Conservation (phyloP, 768 basidiomycete genomes). For the Boletus rubroflammeus region DNA sequence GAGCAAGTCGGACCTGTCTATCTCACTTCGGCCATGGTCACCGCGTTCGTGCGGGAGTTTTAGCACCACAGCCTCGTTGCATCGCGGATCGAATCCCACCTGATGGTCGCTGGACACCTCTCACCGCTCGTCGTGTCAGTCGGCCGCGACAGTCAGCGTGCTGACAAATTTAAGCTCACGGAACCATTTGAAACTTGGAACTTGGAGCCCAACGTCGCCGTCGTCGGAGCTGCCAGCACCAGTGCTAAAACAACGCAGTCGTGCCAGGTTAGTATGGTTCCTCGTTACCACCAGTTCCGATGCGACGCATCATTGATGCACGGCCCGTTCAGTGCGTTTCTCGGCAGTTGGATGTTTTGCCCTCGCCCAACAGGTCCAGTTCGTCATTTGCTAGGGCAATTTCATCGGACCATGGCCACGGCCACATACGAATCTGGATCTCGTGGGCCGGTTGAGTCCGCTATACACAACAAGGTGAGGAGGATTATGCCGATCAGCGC, state of each 20-base stretch:
- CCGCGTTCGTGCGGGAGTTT: conserved; percentile 1
- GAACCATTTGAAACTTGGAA: background rate
- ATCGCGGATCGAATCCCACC: background rate
- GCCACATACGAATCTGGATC: conserved; percentile 22
- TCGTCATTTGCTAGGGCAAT: conserved; percentile 19
- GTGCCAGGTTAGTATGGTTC: conserved; percentile 10
- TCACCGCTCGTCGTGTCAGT: background rate
- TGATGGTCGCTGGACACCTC: conserved; percentile 8
- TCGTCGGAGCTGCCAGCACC: background rate
- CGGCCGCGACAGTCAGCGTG: background rate
- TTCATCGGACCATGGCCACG: conserved; percentile 29
- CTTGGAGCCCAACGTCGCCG: background rate
- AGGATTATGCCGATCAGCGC: conserved; percentile 19
- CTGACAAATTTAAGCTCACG: conserved; percentile 16
- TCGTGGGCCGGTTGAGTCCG: conserved; percentile 51
- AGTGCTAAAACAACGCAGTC: background rate
- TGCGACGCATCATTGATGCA: conserved; percentile 25
- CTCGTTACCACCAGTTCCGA: conserved; percentile 7
- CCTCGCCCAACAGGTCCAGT: conserved; percentile 19
- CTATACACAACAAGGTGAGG: conserved; percentile 58
- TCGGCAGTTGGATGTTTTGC: conserved; percentile 24
- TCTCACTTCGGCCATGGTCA: background rate
- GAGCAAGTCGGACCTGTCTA: background rate
- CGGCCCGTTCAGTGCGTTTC: conserved; percentile 6
- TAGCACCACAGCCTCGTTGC: conserved; percentile 18